Evolutionary conservation across 192 early-diverging fungal genomes (phyloP), one percentile per base, ranked within the genome.

Genomic region (Spizellomyces sp.): DNA sequence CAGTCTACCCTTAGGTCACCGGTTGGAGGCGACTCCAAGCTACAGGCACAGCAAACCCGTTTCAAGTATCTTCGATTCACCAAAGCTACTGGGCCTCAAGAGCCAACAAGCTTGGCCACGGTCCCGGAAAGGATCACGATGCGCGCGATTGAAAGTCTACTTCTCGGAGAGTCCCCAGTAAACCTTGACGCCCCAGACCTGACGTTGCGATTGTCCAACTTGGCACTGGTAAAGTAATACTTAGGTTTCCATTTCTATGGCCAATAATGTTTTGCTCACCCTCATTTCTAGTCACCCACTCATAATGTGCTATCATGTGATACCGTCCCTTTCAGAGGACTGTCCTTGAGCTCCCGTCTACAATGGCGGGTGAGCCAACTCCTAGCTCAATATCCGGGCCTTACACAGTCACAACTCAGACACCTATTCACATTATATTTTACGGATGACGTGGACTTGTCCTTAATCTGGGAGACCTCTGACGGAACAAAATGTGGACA

Each of bases 391-490:
- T 96, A 91, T 72, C 84, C 94, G 0, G 83, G 78, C 43, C 84
- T 96, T 7, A 77, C 89, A 8, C 73, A 78, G 1, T 72, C 75
- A 5, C 79, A 88, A 44, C 83, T 92, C 22, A 48, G 73, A 10
- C 76, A 80, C 17, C 74, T 92, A 19, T 98, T 98, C 74, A 88
- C 95, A 8, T 75, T 95, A 8, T 98, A 92, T 76, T 91, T 88
- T 69, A 90, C 90, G 8, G 91, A 93, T 69, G 91, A 95, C 66
- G 84, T 96, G 14, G 96, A 98, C 68, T 84, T 98, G 66, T 81
- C 89, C 9, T 69, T 98, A 8, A 91, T 94, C 67, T 98, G 94
- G 94, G 78, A 88, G 36, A 69, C 44, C 7, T 54, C 48, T 3
- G 14, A 72, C 15, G 86, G 56, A 17, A 78, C 79, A 22, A 70